Base-by-base conservation (phyloP, 2,329 filamentous ascomycete genomes). In the Diplodia sapinea region DNA sequence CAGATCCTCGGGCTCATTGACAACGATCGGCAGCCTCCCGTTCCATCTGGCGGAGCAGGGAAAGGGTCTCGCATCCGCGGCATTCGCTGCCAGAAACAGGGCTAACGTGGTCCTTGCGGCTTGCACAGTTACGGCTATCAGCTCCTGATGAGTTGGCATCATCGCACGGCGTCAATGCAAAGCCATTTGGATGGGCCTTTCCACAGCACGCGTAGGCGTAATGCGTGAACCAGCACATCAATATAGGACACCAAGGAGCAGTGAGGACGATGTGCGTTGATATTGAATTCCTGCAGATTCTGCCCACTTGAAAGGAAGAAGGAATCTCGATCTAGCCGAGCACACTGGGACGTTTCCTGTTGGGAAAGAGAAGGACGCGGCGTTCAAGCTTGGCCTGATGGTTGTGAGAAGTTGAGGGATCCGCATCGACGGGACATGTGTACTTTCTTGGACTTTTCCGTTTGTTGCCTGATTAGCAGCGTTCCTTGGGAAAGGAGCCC, bases 141-240 rank as follows among this genome's bases (percentile, higher is more conserved):
- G 38, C 33, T 13, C n/a, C 20, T 3, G 36, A n/a, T 9, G 17
- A 11, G 29, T 57, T 66, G 54, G 52, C 52, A 13, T 23, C 2
- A 15, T 59, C 26, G 23, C 64, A 66, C 17, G 40, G 52, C 8
- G 64, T 66, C 5, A 31, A 11, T 20, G 36, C 15, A n/a, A 49
- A 66, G 26, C 64, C 64, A 38, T 66, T 23, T 9, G 64, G 36
- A 38, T 66, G 64, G 2, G 64, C 40, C 11, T 50, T 66, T 13
- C 52, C 40, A n/a, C 64, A 66, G 23, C 64, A 66, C 8, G 23
- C 64, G 40, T 56, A 57, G 13, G 59, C 38, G 40, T 66, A 66
- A 38, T 66, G 64, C 12, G 64, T 66, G 40, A 66, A 23, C 64
- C 64, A 66, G 38, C 64, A 66, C 64, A 66, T 66, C 43, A 47